Conservation (phyloP, 768 basidiomycete species). For the Lentinus brumalis region DNA sequence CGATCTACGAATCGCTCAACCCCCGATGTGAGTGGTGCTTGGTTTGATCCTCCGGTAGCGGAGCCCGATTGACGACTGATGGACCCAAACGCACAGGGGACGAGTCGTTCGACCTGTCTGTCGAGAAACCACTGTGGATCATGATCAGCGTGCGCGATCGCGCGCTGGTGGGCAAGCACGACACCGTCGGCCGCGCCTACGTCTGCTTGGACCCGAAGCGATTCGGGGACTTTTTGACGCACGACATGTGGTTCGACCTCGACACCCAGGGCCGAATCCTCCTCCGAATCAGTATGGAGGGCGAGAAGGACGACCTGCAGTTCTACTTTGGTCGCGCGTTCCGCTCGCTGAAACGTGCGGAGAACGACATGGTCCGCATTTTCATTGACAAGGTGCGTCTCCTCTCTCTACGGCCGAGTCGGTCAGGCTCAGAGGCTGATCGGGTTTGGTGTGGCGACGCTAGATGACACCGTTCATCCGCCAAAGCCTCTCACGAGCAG, state of each 20-base stretch:
- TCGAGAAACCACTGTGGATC: slow-evolving; percentile 93
- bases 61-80: not conserved
- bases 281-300: slow-evolving; percentile 94
- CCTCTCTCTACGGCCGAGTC: not conserved
- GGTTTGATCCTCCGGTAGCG: not conserved
- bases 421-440: not conserved
- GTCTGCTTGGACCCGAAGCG: slow-evolving; percentile 88
- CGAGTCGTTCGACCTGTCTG: slow-evolving; percentile 93
- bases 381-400: slow-evolving; percentile 91
- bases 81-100: slow-evolving; percentile 63
- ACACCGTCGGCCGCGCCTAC: slow-evolving; percentile 88
- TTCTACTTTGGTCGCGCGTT: slow-evolving; percentile 98
- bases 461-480: slow-evolving; percentile 95
- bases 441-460: not conserved
- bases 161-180: slow-evolving; percentile 88
- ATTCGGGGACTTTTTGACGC: slow-evolving; percentile 86
- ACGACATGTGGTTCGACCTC: slow-evolving; percentile 90
- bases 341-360: slow-evolving; percentile 88
- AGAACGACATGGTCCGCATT: slow-evolving; percentile 92
- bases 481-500: slow-evolving; percentile 75
- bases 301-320: slow-evolving; percentile 96
- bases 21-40: slow-evolving; percentile 77
- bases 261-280: slow-evolving; percentile 85
- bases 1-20: slow-evolving; percentile 86
- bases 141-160: slow-evolving; percentile 95